phyloP scores from a whole-genome alignment of 2,329 filamentous ascomycete species.

The Plectosphaerella plurivora region DNA sequence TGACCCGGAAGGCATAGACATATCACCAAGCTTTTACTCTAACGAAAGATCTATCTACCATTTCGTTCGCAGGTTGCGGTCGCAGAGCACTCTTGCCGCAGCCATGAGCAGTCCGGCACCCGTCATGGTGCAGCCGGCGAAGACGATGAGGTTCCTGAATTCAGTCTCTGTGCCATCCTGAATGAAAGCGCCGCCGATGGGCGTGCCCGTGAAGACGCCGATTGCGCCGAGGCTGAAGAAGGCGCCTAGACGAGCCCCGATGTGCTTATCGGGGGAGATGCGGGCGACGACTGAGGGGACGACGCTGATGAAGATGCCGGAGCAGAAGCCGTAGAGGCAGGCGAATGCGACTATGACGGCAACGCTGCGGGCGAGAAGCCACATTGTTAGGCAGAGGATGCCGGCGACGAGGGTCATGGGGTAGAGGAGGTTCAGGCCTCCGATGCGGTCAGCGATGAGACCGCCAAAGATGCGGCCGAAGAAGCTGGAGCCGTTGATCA shows the following conservation, averaged over 20 bases:
- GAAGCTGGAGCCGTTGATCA: conserved; percentile 40
- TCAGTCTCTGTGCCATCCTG: conserved; percentile 1
- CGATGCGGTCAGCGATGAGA: conserved; percentile 6
- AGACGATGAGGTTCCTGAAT: conserved; percentile 1
- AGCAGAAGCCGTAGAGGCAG: conserved; percentile 6
- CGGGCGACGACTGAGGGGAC: conserved; percentile 1
- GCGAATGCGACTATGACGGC: conserved; percentile 5
- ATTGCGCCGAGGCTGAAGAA: conserved; percentile 5
- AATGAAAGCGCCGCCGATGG: conserved; percentile 6
- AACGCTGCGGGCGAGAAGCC: conserved; percentile 5
- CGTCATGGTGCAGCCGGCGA: conserved; percentile 2
- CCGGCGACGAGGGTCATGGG: conserved; percentile 7
- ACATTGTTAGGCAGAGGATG: conserved; percentile 5
- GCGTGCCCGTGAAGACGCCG: conserved; percentile 6
- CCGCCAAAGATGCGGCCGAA: conserved; percentile 31
- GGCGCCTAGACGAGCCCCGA: conserved; percentile 5
- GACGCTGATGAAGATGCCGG: conserved; percentile 7
- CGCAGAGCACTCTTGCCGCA: conserved; percentile 1
- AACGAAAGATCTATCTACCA: neutral
- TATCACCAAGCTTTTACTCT: neutral
- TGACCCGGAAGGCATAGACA: neutral
- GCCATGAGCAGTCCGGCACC: neutral
- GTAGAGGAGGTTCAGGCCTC: conserved; percentile 9
- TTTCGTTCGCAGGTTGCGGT: conserved; percentile 2
- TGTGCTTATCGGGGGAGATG: conserved; percentile 2